Evolutionary conservation across 108 stramenopile species (phyloP).

Genomic region (Skeletonema marinoi): DNA sequence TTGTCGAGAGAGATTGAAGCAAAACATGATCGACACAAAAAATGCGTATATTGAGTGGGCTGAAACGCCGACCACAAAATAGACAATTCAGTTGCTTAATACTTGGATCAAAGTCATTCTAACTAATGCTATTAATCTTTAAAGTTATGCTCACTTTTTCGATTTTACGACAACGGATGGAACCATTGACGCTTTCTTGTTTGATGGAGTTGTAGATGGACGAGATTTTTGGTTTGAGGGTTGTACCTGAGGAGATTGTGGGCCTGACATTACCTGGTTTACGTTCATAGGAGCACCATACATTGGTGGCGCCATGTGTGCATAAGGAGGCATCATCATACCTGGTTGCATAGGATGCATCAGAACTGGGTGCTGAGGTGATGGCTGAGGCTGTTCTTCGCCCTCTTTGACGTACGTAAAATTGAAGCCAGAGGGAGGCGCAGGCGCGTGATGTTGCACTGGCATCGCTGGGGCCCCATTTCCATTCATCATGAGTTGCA

Average conservation of each 20-base stretch:
- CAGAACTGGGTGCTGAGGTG: slow-evolving; percentile 7
- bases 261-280: slow-evolving; percentile 10
- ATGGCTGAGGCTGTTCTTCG: slow-evolving; percentile 39
- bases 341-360: slow-evolving; percentile 27
- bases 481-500: slow-evolving; percentile 60
- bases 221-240: neutral
- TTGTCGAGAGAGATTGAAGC: slow-evolving; percentile 30
- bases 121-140: slow-evolving; percentile 8
- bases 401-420: slow-evolving; percentile 87
- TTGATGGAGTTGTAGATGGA: slow-evolving; percentile 8
- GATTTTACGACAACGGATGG: slow-evolving; percentile 38
- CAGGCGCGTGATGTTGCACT: neutral
- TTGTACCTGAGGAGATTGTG: slow-evolving; percentile 12
- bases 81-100: neutral
- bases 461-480: slow-evolving; percentile 12
- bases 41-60: slow-evolving; percentile 49
- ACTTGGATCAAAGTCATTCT: neutral
- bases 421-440: slow-evolving; percentile 60
- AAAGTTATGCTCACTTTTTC: slow-evolving; percentile 18
- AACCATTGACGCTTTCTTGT: slow-evolving; percentile 30
- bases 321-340: slow-evolving; percentile 15
- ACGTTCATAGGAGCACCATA: slow-evolving; percentile 14
- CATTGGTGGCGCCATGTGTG: slow-evolving; percentile 31
- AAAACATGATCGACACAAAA: slow-evolving; percentile 26
- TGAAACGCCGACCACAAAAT: neutral